phyloP scores from a whole-genome alignment of 306 rosid species.

The Gleditsia sinensis region DNA sequence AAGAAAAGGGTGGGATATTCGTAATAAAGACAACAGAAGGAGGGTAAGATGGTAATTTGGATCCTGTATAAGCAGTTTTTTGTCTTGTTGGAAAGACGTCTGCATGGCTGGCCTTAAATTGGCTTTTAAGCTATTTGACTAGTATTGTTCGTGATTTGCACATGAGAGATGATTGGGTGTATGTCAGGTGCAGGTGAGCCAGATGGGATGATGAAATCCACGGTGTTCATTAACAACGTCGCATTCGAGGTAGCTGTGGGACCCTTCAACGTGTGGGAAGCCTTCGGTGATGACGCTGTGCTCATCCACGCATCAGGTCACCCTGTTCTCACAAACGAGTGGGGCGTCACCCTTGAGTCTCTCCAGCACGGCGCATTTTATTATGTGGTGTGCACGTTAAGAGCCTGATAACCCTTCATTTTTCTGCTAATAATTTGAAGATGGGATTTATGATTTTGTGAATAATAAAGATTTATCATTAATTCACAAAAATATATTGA shows the following conservation, averaged over 20 bases:
- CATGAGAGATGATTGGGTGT: constrained; percentile 30
- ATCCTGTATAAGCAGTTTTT: background rate
- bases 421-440: background rate
- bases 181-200: constrained; percentile 53
- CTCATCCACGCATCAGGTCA: constrained; percentile 84
- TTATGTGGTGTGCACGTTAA: constrained; percentile 60
- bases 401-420: too few relatives aligned
- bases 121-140: background rate
- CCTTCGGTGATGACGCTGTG: constrained; percentile 82
- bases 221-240: constrained; percentile 88
- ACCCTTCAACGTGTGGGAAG: constrained; percentile 82
- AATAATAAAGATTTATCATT: background rate
- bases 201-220: constrained; percentile 50
- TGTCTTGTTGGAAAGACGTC: constrained; percentile 45
- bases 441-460: too few relatives aligned
- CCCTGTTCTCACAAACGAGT: constrained; percentile 81
- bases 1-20: background rate
- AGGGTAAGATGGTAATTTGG: constrained; percentile 11
- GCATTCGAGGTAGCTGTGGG: constrained; percentile 77
- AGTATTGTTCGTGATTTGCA: background rate
- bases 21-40: background rate
- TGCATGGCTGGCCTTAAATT: constrained; percentile 60
- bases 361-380: constrained; percentile 78
- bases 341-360: constrained; percentile 81
- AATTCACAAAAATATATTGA: too few relatives aligned